Percentiles rank a stretch among this genome's conserved stretches.
Conservation (phyloP, 805 yeast species). For the Cephaloascus albidus region DNA sequence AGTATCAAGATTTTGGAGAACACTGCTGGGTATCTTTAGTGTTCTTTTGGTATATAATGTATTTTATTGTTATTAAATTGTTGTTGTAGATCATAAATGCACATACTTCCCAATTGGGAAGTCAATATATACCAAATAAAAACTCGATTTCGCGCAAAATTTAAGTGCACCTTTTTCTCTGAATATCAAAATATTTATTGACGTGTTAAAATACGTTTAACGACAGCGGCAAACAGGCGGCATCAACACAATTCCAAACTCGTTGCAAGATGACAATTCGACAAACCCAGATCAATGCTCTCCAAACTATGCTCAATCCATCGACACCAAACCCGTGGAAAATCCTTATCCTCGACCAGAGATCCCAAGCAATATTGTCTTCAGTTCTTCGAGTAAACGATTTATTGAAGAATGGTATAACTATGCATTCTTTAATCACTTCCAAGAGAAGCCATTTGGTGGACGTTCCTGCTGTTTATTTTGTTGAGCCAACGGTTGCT, state of each 20-base stretch:
- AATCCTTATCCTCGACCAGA: conserved; percentile 71
- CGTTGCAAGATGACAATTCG: too few relatives aligned
- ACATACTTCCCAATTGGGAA: too few relatives aligned
- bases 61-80: too few relatives aligned
- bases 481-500: conserved; percentile 77
- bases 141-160: too few relatives aligned
- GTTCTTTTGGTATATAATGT: too few relatives aligned
- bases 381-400: conserved; percentile 92
- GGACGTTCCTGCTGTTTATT: conserved; percentile 92
- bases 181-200: too few relatives aligned
- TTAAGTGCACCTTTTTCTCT: neutral
- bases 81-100: too few relatives aligned
- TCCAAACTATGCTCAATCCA: conserved; percentile 42
- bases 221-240: too few relatives aligned
- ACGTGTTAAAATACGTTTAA: too few relatives aligned
- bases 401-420: conserved; percentile 80
- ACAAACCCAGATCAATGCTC: too few relatives aligned
- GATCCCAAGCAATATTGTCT: conserved; percentile 79
- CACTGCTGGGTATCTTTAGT: conserved; percentile 25
- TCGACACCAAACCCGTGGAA: conserved; percentile 83
- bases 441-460: conserved; percentile 75
- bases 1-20: conserved; percentile 62
- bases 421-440: conserved; percentile 72
- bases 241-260: too few relatives aligned
- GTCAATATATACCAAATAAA: too few relatives aligned